Conservation (phyloP, 345 rosid species). For the Combretum micranthum region DNA sequence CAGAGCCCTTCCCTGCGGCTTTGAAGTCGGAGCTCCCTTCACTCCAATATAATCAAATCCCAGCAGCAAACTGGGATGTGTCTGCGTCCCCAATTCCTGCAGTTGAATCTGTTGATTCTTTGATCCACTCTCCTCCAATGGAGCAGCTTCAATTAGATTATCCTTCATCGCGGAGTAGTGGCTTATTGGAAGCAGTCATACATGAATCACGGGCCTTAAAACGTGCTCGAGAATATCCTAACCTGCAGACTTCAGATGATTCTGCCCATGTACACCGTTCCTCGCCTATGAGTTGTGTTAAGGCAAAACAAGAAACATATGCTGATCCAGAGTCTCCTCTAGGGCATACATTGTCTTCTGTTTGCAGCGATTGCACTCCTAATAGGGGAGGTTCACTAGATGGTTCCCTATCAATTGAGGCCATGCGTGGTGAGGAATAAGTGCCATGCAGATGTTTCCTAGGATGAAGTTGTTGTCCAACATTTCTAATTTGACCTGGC, state of each 20-base stretch:
- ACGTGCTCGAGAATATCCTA: constrained; percentile 11
- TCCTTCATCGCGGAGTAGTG: constrained; percentile 32
- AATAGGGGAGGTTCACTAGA: constrained; percentile 23
- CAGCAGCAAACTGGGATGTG: constrained; percentile 29
- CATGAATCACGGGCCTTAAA: constrained; percentile 20
- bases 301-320: constrained; percentile 14
- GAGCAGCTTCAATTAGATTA: constrained; percentile 24
- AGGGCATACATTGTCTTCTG: constrained; percentile 27
- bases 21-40: constrained; percentile 70
- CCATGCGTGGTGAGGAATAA: constrained; percentile 18
- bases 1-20: constrained; percentile 30
- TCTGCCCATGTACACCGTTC: constrained; percentile 1
- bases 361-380: constrained; percentile 23
- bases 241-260: constrained; percentile 4
- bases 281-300: neutral
- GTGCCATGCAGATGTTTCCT: constrained; percentile 1
- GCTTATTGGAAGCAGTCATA: constrained; percentile 44
- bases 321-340: constrained; percentile 32
- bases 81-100: constrained; percentile 24
- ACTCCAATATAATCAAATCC: constrained; percentile 49
- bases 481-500: neutral
- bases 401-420: constrained; percentile 10
- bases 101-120: constrained; percentile 37
- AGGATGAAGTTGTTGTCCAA: neutral
- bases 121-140: constrained; percentile 28